A percentile compares a stretch with the other conserved stretches of the same genome.
Evolutionary conservation across 345 rosid genomes (phyloP).

Genomic region (Gossypium anomalum): DNA sequence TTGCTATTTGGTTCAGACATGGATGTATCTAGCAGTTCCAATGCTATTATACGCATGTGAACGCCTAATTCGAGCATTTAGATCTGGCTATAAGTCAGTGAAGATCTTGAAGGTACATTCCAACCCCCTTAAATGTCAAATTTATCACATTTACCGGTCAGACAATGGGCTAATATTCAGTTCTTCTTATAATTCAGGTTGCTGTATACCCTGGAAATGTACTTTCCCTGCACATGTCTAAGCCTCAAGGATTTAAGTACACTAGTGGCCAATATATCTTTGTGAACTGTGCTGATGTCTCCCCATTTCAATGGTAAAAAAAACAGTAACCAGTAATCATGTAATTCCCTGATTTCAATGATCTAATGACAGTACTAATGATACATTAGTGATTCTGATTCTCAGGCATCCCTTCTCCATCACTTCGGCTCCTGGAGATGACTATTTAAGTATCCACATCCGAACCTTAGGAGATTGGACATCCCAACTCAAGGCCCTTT

Average conservation of each 20-base stretch:
- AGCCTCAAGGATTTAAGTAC: constrained; percentile 74
- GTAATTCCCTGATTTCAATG: not conserved
- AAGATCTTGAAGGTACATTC: constrained; percentile 57
- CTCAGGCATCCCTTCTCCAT: constrained; percentile 72
- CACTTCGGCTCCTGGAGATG: constrained; percentile 63
- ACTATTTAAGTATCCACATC: constrained; percentile 57
- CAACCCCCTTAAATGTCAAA: not conserved
- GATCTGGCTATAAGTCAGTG: constrained; percentile 61
- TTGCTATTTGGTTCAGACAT: constrained; percentile 42
- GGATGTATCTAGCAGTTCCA: constrained; percentile 88
- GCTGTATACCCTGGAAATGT: constrained; percentile 85
- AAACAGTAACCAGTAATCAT: not conserved
- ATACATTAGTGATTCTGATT: not conserved
- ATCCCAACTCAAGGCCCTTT: constrained; percentile 54
- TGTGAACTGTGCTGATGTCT: constrained; percentile 66
- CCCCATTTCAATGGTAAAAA: constrained; percentile 73
- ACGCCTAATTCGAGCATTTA: constrained; percentile 53
- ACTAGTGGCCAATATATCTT: constrained; percentile 84
- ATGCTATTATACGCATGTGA: constrained; percentile 47
- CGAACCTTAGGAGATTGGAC: constrained; percentile 85
- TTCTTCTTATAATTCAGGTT: constrained; percentile 41
- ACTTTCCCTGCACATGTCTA: constrained; percentile 63
- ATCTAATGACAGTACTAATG: not conserved
- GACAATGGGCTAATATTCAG: not conserved
- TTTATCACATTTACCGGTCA: not conserved